These are phyloP conservation scores for Moniliophthora roreri DNA, from an alignment of 1,284 basidiomycete species.

Conservation along the genomic window DNA sequence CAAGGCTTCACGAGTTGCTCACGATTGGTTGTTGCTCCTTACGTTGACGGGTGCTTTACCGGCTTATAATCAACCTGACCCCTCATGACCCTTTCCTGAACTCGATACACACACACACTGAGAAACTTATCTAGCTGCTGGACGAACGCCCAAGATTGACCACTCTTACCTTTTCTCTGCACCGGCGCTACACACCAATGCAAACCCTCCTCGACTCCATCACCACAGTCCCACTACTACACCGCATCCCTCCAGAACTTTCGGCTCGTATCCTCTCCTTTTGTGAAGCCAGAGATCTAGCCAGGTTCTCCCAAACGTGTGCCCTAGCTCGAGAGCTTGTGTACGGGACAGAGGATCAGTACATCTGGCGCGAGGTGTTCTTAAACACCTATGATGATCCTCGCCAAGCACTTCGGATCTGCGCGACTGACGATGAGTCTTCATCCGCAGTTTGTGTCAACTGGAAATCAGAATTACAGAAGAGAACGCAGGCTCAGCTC, in stretches of 20 bases:
- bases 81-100: too few species aligned
- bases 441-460: conserved; percentile 19
- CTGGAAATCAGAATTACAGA: conserved; percentile 41
- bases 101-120: too few species aligned
- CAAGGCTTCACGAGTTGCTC: too few species aligned
- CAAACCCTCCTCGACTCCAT: not conserved
- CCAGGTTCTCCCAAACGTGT: conserved; percentile 55
- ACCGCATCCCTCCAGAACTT: conserved; percentile 50
- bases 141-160: too few species aligned
- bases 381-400: conserved; percentile 62
- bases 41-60: not conserved
- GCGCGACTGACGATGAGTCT: conserved; percentile 6
- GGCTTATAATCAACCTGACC: too few species aligned
- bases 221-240: too few species aligned
- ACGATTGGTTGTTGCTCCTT: too few species aligned
- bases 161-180: too few species aligned
- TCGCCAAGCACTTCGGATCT: conserved; percentile 27
- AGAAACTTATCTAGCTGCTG: too few species aligned
- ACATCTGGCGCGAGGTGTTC: conserved; percentile 66
- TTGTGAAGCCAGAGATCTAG: conserved; percentile 53
- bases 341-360: conserved; percentile 48
- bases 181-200: too few species aligned
- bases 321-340: conserved; percentile 44
- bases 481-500: conserved; percentile 38
- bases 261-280: conserved; percentile 53